Conservation (phyloP, 2,329 filamentous ascomycete genomes). For the Botrytis deweyae region DNA sequence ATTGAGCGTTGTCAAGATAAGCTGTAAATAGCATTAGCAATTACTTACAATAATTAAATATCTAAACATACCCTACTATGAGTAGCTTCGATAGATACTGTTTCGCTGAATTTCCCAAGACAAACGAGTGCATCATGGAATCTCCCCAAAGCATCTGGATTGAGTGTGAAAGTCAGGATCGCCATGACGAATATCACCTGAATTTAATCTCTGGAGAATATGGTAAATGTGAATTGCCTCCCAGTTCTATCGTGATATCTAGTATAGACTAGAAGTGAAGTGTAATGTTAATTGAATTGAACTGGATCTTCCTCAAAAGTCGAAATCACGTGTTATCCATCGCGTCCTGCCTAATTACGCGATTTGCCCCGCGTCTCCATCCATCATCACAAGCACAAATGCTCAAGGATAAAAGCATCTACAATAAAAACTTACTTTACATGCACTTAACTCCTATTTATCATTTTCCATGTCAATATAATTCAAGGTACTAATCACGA, state of each 20-base stretch:
- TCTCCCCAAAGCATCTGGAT: slow-evolving; percentile 67
- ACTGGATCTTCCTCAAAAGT: background rate
- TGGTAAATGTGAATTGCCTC: background rate
- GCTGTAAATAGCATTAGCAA: slow-evolving; percentile 45
- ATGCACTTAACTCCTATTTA: background rate
- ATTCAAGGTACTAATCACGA: background rate
- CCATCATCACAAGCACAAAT: background rate
- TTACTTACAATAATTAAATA: background rate
- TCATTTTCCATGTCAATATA: background rate
- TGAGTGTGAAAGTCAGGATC: slow-evolving; percentile 70
- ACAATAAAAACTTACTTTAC: background rate
- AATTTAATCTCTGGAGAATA: background rate
- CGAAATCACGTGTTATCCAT: background rate
- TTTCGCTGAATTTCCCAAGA: slow-evolving; percentile 76
- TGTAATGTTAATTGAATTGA: background rate
- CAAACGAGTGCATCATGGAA: slow-evolving; percentile 74
- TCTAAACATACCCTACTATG: slow-evolving; percentile 33
- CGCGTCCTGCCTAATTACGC: slow-evolving; percentile 8
- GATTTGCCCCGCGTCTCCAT: slow-evolving; percentile 8
- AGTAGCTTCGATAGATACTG: slow-evolving; percentile 64
- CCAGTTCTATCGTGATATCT: too few species aligned
- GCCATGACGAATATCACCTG: slow-evolving; percentile 47
- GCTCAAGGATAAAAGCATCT: background rate
- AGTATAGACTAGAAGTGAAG: background rate
- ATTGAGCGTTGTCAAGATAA: slow-evolving; percentile 73